Conservation (phyloP, 306 rosid genomes). For the Leucaena leucocephala region DNA sequence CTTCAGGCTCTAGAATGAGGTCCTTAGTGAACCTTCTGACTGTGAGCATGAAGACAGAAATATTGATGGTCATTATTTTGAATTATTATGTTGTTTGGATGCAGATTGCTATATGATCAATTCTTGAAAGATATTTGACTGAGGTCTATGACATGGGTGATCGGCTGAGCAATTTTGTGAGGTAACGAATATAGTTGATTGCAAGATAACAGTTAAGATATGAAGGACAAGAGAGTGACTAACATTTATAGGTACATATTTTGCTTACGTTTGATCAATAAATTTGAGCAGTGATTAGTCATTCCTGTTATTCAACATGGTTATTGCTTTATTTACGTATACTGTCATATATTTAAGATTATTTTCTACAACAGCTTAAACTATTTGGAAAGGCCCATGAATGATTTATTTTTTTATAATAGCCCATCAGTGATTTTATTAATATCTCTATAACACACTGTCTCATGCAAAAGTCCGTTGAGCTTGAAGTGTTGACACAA, state of each 20-base stretch:
- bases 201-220: conserved; percentile 23
- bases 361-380: background rate
- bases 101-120: conserved; percentile 51
- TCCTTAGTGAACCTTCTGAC: background rate
- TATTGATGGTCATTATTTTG: background rate
- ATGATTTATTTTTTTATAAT: background rate
- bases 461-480: background rate
- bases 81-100: conserved; percentile 30
- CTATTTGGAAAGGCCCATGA: background rate
- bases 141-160: conserved; percentile 65
- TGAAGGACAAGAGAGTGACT: conserved; percentile 39
- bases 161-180: conserved; percentile 66
- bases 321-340: background rate
- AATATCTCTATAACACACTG: background rate
- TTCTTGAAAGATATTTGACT: conserved; percentile 57
- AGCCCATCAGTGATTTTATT: background rate
- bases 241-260: conserved; percentile 31
- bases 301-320: conserved; percentile 15
- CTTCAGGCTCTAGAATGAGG: background rate
- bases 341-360: background rate
- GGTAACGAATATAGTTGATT: conserved; percentile 46
- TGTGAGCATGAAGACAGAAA: background rate
- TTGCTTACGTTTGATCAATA: conserved; percentile 6
- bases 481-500: background rate
- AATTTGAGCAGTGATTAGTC: conserved; percentile 23